phyloP scores from a whole-genome alignment of 2,329 filamentous ascomycete species.

The Xylariaceae sp. region DNA sequence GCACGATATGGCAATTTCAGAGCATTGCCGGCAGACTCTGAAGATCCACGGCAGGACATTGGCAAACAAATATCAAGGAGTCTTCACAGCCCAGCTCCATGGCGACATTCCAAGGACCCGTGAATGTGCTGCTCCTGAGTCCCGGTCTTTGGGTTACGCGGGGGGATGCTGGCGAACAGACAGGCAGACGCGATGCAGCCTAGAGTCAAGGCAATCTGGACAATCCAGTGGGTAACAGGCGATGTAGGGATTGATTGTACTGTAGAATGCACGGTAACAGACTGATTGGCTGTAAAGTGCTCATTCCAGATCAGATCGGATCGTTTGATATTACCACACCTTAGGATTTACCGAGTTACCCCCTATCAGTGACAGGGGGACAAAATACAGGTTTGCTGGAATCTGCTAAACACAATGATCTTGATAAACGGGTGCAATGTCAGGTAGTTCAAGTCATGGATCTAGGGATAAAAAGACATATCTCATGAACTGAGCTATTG shows the following conservation, averaged over 20 bases:
- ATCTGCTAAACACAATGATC: too few species aligned
- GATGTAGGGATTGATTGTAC: not conserved
- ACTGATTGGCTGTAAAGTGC: not conserved
- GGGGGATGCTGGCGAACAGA: not conserved
- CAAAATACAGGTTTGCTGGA: too few species aligned
- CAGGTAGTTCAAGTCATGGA: too few species aligned
- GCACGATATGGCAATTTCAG: conserved; percentile 24
- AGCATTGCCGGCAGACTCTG: conserved; percentile 30
- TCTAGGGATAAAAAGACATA: too few species aligned
- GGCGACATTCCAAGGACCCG: conserved; percentile 18
- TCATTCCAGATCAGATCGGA: not conserved
- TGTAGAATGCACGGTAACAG: too few species aligned
- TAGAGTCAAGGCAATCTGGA: too few species aligned
- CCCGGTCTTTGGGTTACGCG: not conserved
- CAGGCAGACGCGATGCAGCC: not conserved
- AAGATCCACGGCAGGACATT: conserved; percentile 27
- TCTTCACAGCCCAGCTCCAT: conserved; percentile 27
- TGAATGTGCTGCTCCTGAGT: not conserved
- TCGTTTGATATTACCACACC: too few species aligned
- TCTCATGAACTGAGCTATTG: too few species aligned
- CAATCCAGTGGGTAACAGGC: not conserved
- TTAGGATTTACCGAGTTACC: too few species aligned
- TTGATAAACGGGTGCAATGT: too few species aligned
- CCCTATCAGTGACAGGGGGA: too few species aligned
- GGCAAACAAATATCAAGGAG: conserved; percentile 12